These are phyloP conservation scores for Trypanosoma theileri DNA, from an alignment of 208 protist genomes.

Conservation along the genomic window DNA sequence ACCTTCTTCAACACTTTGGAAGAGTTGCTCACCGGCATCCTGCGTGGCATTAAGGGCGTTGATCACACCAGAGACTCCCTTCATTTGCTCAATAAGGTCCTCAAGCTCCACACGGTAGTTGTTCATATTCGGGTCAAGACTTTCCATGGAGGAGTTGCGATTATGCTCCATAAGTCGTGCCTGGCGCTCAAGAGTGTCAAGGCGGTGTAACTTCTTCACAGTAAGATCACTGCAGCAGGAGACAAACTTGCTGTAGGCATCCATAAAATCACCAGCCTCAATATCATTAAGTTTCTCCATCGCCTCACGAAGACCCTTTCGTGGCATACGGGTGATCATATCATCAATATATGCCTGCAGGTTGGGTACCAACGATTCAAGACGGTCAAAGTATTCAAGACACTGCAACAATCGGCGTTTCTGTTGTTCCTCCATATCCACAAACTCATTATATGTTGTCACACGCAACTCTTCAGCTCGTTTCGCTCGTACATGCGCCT, in stretches of 20 bases:
- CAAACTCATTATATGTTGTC: constrained; percentile 77
- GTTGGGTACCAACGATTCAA: constrained; percentile 44
- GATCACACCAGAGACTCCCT: constrained; percentile 76
- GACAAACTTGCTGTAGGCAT: constrained; percentile 68
- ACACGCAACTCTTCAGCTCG: constrained; percentile 53
- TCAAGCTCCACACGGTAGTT: constrained; percentile 68
- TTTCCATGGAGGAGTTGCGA: constrained; percentile 82
- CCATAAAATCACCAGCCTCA: constrained; percentile 56
- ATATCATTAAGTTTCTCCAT: constrained; percentile 44
- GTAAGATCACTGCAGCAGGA: constrained; percentile 72
- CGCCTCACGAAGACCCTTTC: constrained; percentile 42
- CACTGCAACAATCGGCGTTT: constrained; percentile 52
- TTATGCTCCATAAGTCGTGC: constrained; percentile 74
- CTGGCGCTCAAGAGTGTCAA: constrained; percentile 85
- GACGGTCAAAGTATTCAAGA: constrained; percentile 59
- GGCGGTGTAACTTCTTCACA: constrained; percentile 85
- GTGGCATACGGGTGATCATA: constrained; percentile 58
- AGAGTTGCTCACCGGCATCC: constrained; percentile 77
- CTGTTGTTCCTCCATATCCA: constrained; percentile 67
- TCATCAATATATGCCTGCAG: constrained; percentile 57
- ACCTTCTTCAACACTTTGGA: constrained; percentile 64
- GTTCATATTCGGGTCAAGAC: constrained; percentile 80
- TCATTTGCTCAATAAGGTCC: constrained; percentile 65
- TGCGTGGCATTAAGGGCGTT: constrained; percentile 82
- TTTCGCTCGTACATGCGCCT: constrained; percentile 46